These are phyloP conservation scores for Babesia bigemina DNA, from an alignment of 169 alveolate genomes.

Conservation along the genomic window DNA sequence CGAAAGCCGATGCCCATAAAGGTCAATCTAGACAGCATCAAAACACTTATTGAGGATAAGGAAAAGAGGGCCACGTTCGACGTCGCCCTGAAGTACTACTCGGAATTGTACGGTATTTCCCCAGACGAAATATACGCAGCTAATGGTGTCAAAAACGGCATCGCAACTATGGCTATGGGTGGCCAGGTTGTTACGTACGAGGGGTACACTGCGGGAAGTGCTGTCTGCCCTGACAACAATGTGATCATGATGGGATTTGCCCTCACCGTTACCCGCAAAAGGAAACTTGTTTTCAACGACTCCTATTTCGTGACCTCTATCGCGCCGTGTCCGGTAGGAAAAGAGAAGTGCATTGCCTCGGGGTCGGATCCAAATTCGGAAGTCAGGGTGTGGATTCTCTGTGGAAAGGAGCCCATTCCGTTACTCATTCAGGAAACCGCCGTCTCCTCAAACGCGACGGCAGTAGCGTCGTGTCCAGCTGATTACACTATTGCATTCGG, in stretches of 20 bases:
- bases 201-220: conserved; percentile 82
- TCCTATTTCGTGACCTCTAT: conserved; percentile 34
- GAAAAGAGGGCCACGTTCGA: conserved; percentile 65
- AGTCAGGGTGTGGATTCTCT: conserved; percentile 76
- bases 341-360: conserved; percentile 79
- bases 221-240: conserved; percentile 78
- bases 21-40: conserved; percentile 68
- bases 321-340: conserved; percentile 71
- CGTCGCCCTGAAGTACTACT: conserved; percentile 74
- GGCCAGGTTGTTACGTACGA: conserved; percentile 72
- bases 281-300: conserved; percentile 51
- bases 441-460: conserved; percentile 16
- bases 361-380: conserved; percentile 62
- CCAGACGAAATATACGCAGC: conserved; percentile 67
- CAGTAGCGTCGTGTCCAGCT: conserved; percentile 55
- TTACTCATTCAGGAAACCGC: conserved; percentile 73
- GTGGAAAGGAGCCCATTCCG: conserved; percentile 75
- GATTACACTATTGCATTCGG: conserved; percentile 63
- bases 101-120: conserved; percentile 76
- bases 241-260: conserved; percentile 81
- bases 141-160: conserved; percentile 65
- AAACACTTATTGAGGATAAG: conserved; percentile 52
- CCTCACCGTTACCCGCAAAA: conserved; percentile 24
- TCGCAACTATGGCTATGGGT: conserved; percentile 18
- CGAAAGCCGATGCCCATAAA: conserved; percentile 81